These are phyloP conservation scores for Chlorella variabilis DNA, from an alignment of 163 green algal genomes.

Conservation along the genomic window DNA sequence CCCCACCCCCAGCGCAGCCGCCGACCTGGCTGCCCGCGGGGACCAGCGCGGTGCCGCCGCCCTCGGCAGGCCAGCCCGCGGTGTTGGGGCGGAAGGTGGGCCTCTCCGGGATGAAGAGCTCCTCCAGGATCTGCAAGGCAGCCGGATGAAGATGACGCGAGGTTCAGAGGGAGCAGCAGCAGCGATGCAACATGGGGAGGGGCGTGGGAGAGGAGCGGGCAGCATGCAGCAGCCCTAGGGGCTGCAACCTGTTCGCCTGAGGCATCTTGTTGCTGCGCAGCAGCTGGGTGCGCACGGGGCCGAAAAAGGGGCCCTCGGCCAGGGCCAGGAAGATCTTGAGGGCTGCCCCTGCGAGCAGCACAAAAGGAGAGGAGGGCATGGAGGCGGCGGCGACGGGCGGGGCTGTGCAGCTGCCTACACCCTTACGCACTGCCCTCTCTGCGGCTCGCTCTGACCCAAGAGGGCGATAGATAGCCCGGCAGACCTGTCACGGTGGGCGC, in stretches of 20 bases:
- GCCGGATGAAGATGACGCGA: neutral
- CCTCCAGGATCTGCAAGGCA: constrained; percentile 27
- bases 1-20: too few species aligned
- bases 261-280: constrained; percentile 42
- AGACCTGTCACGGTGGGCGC: constrained; percentile 23
- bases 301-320: constrained; percentile 14
- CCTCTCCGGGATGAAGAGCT: constrained; percentile 45
- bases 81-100: constrained; percentile 41
- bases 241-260: constrained; percentile 29
- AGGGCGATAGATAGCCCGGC: too few species aligned
- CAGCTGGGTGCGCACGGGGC: constrained; percentile 22
- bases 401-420: too few species aligned
- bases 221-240: too few species aligned
- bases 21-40: too few species aligned
- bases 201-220: too few species aligned
- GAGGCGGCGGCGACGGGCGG: neutral
- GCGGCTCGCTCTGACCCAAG: too few species aligned
- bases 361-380: neutral
- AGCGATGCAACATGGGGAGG: too few species aligned
- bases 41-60: too few species aligned
- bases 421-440: too few species aligned
- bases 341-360: neutral
- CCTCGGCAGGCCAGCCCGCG: neutral
- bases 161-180: too few species aligned
- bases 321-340: constrained; percentile 39